Evolutionary conservation across 2,329 filamentous ascomycete genomes (phyloP).

Genomic region (Venturiaceae sp.): DNA sequence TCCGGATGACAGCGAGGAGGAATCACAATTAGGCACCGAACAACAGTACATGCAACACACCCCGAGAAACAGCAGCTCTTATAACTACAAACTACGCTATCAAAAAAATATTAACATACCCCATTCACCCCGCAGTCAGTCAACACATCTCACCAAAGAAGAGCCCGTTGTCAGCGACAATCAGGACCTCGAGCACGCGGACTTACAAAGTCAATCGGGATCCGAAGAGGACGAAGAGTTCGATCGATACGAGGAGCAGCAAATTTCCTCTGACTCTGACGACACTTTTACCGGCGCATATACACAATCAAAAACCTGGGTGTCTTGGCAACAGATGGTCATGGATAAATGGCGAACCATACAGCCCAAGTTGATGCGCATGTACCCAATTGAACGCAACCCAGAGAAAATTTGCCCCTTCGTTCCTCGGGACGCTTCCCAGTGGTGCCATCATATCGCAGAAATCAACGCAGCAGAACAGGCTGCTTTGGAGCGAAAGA

Average conservation of each 20-base stretch:
- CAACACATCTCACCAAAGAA: not conserved
- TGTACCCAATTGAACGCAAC: constrained; percentile 1
- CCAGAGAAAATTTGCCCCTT: not conserved
- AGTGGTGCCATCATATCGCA: not conserved
- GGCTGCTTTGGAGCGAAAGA: not conserved
- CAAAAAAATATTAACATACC: not conserved
- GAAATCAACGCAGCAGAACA: not conserved
- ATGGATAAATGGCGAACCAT: constrained; percentile 2
- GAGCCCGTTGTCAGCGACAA: not conserved
- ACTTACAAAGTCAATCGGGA: not conserved
- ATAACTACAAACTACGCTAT: not conserved
- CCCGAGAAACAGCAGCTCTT: not conserved
- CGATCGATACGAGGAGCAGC: not conserved
- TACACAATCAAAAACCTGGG: not conserved
- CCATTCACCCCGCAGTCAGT: not conserved
- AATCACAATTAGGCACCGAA: not conserved
- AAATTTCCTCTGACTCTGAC: not conserved
- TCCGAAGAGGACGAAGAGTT: not conserved
- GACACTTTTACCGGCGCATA: not conserved
- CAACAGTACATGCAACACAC: not conserved
- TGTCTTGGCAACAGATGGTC: not conserved
- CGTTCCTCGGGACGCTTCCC: not conserved
- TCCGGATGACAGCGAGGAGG: not conserved
- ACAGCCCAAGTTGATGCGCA: not conserved
- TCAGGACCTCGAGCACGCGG: too few relatives aligned